Evolutionary conservation across 257 asterid genomes (phyloP).

Genomic region (Jacaranda copaia): DNA sequence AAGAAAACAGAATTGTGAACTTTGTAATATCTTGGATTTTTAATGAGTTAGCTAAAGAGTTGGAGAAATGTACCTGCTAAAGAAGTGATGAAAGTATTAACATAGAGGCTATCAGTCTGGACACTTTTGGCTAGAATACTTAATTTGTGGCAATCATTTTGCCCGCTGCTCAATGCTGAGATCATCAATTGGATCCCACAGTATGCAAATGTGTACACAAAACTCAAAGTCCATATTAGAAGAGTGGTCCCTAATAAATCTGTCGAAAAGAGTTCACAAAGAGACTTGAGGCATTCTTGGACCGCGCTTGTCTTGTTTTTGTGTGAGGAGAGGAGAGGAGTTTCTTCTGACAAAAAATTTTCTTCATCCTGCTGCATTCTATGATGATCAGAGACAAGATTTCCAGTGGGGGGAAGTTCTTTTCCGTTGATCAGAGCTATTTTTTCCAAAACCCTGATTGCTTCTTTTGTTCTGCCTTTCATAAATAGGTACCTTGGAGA

Average conservation of each 20-base stretch:
- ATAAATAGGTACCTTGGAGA: conserved; percentile 41
- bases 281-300: conserved; percentile 4
- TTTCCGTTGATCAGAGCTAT: conserved; percentile 30
- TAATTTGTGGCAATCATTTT: conserved; percentile 18
- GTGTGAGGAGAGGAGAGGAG: conserved; percentile 26
- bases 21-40: background rate
- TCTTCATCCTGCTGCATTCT: conserved; percentile 29
- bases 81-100: conserved; percentile 31
- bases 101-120: conserved; percentile 32
- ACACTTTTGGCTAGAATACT: background rate
- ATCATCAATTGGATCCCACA: conserved; percentile 42
- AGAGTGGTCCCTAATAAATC: conserved; percentile 37
- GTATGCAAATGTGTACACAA: conserved; percentile 38
- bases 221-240: conserved; percentile 38
- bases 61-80: conserved; percentile 31
- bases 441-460: conserved; percentile 33
- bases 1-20: background rate
- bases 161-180: conserved; percentile 39
- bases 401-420: conserved; percentile 31
- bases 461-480: conserved; percentile 38
- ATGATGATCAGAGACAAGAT: conserved; percentile 32
- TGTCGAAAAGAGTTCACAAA: conserved; percentile 35
- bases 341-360: background rate
- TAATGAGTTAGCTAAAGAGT: background rate
- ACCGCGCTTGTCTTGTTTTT: background rate